Conservation (phyloP, 75 land plant species). For the Sequoiadendron giganteum region DNA sequence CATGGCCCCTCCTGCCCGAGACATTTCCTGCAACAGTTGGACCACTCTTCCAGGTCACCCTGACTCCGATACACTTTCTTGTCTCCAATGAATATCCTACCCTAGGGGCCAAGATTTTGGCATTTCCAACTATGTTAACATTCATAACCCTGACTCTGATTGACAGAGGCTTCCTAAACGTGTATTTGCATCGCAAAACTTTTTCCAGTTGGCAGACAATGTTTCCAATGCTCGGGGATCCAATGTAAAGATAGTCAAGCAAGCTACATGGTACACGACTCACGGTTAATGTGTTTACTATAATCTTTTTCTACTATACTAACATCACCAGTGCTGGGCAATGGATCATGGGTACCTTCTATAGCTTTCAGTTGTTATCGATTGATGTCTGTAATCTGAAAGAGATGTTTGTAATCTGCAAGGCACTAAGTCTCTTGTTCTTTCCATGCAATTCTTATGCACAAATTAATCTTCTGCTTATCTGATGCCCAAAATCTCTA, state of each 20-base stretch:
- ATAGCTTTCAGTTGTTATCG: neutral
- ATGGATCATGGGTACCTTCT: neutral
- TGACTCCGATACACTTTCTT: neutral
- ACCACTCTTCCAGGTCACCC: neutral
- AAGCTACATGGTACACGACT: neutral
- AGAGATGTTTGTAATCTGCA: neutral
- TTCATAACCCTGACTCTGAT: neutral
- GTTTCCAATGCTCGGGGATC: neutral
- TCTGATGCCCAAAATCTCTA: neutral
- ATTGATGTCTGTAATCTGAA: neutral
- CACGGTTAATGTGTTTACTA: neutral
- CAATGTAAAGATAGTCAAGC: neutral
- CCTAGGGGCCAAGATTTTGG: neutral
- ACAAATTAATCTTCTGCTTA: neutral
- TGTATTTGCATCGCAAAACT: neutral
- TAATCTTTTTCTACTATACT: neutral
- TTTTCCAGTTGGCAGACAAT: neutral
- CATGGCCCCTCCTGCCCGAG: neutral
- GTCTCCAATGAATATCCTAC: neutral
- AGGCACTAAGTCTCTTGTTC: neutral
- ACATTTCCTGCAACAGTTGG: neutral
- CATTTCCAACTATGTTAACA: neutral
- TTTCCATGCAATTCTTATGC: neutral
- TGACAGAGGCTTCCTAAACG: neutral
- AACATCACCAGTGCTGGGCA: neutral